Percentiles rank a stretch among this genome's conserved stretches.
phyloP scores from a whole-genome alignment of 208 protist species.

The Trypanosomatidae sp. region DNA sequence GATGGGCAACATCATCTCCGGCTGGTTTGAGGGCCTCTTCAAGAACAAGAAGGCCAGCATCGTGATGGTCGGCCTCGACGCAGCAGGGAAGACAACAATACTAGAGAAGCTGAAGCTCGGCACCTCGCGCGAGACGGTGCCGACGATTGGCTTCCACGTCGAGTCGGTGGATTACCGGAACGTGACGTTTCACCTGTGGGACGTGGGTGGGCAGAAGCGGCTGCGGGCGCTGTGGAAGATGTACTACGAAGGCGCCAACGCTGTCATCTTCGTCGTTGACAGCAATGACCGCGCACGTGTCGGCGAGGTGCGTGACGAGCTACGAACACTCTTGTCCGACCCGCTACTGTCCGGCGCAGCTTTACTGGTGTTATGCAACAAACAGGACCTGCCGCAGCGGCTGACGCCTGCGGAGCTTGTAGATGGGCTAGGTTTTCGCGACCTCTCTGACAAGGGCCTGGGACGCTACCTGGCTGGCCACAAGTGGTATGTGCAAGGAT shows the following conservation, averaged over 20 bases:
- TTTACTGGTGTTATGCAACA: conserved; percentile 96
- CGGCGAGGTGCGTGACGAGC: conserved; percentile 72
- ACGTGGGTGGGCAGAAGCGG: conserved; percentile 97
- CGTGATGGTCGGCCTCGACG: conserved; percentile 96
- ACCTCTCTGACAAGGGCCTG: conserved; percentile 30
- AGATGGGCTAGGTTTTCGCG: conserved; percentile 52
- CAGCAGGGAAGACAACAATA: conserved; percentile 98
- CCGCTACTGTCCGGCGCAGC: conserved; percentile 77
- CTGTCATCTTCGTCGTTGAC: conserved; percentile 95
- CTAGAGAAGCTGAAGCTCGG: conserved; percentile 98
- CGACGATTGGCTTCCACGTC: conserved; percentile 98
- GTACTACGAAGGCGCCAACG: conserved; percentile 96
- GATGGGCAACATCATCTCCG: conserved; percentile 67
- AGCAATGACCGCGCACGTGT: conserved; percentile 90
- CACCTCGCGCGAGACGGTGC: conserved; percentile 96
- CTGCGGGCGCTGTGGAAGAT: conserved; percentile 95
- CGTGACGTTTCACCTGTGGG: conserved; percentile 98
- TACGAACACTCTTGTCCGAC: conserved; percentile 78
- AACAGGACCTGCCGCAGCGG: conserved; percentile 91
- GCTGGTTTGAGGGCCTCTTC: conserved; percentile 77
- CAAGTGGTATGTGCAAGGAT: conserved; percentile 95
- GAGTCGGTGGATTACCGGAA: conserved; percentile 98
- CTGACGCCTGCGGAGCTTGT: conserved; percentile 63
- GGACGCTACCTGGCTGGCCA: conserved; percentile 36
- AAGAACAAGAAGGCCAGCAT: conserved; percentile 92